Conservation (phyloP, 2,329 filamentous ascomycete species). For the Fusarium sp. region DNA sequence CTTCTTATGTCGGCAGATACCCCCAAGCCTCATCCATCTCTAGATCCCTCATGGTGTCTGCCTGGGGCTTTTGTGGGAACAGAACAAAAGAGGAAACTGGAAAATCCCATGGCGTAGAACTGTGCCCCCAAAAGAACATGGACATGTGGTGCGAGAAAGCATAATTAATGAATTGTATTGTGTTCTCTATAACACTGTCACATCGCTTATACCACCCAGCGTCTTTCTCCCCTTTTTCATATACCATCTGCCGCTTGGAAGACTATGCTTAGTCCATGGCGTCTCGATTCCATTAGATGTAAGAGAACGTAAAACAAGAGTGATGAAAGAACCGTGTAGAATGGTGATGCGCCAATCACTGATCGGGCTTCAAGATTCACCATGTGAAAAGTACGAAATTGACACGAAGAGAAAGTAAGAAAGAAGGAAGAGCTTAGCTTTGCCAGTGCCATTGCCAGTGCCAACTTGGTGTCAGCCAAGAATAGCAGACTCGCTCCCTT, state of each 20-base stretch:
- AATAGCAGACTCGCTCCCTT: background rate
- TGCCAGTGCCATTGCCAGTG: constrained; percentile 1
- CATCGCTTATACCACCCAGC: constrained; percentile 34
- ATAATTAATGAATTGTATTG: constrained; percentile 37
- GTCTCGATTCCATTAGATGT: constrained; percentile 1
- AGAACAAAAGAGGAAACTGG: background rate
- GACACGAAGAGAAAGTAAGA: constrained; percentile 4
- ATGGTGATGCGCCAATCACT: constrained; percentile 4
- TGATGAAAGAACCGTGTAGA: background rate
- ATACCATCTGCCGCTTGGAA: background rate
- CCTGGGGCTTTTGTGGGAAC: background rate
- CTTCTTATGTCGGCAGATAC: background rate
- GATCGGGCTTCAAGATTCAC: constrained; percentile 29
- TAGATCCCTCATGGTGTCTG: background rate
- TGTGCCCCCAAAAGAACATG: background rate
- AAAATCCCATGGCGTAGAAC: background rate
- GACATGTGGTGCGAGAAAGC: background rate
- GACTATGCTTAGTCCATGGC: background rate
- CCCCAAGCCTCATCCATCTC: background rate
- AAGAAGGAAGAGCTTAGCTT: background rate
- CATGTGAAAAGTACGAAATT: constrained; percentile 16
- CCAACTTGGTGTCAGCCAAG: constrained; percentile 9
- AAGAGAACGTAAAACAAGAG: background rate
- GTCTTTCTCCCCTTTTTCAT: constrained; percentile 10
- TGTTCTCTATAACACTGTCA: constrained; percentile 32